These are phyloP conservation scores for Galeopsis tetrahit DNA, from an alignment of 257 asterid species.

Conservation along the genomic window DNA sequence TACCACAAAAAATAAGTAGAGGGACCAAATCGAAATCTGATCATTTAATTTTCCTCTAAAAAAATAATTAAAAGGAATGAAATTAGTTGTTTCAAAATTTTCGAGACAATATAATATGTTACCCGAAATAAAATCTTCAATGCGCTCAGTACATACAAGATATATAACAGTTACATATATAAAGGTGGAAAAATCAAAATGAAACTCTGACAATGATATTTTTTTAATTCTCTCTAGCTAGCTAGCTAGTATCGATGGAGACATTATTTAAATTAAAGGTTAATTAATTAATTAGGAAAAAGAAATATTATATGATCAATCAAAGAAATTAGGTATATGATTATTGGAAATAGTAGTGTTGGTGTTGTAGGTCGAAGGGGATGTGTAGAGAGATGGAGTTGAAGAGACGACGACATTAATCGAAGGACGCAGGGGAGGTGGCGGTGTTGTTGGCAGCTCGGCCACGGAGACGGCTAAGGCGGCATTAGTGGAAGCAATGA, in stretches of 20 bases:
- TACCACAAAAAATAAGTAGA: too few relatives aligned
- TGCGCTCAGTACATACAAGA: too few relatives aligned
- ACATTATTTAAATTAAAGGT: background rate
- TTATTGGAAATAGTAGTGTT: conserved; percentile 54
- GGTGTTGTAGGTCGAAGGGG: conserved; percentile 59
- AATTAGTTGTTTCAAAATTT: too few relatives aligned
- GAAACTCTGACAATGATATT: conserved; percentile 22
- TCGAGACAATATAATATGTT: too few relatives aligned
- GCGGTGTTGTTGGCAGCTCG: conserved; percentile 74
- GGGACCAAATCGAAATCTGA: too few relatives aligned
- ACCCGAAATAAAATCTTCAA: too few relatives aligned
- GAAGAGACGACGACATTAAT: conserved; percentile 49
- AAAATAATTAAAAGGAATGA: too few relatives aligned
- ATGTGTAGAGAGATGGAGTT: conserved; percentile 56
- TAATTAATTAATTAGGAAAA: background rate
- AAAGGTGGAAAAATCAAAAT: background rate
- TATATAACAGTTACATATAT: background rate
- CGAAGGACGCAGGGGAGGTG: conserved; percentile 42
- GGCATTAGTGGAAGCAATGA: conserved; percentile 60
- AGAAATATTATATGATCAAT: conserved; percentile 14
- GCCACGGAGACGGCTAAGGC: conserved; percentile 61
- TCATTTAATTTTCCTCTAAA: too few relatives aligned
- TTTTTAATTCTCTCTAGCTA: background rate
- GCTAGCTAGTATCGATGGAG: background rate
- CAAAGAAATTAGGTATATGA: conserved; percentile 62